Evolutionary conservation across 2,329 filamentous ascomycete species (phyloP).

Genomic region (Hypoxylon sp.): DNA sequence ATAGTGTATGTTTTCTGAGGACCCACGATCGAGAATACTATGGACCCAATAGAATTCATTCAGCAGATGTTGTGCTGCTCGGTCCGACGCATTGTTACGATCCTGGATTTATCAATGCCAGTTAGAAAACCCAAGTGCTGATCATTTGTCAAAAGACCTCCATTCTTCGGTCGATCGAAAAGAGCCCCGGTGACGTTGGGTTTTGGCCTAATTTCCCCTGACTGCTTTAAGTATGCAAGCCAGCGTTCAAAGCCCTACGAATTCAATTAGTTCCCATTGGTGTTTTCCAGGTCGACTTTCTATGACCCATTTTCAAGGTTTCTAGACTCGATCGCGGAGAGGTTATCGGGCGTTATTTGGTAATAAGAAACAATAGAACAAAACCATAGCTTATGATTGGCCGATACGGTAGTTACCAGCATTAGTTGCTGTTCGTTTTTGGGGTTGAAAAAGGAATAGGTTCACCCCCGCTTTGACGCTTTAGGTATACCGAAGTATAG

Average conservation of each 20-base stretch:
- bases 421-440: not conserved
- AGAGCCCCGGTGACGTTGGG: constrained; percentile 9
- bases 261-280: constrained; percentile 1
- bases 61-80: constrained; percentile 5
- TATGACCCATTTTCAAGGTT: not conserved
- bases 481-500: no score
- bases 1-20: not conserved
- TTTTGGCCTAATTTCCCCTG: not conserved
- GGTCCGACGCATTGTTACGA: constrained; percentile 37
- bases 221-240: not conserved
- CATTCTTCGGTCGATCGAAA: constrained; percentile 14
- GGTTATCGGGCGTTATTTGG: constrained; percentile 22
- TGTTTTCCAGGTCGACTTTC: not conserved
- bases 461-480: no score
- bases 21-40: not conserved
- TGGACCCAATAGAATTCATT: not conserved
- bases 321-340: not conserved
- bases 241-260: not conserved
- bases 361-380: constrained; percentile 10
- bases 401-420: not conserved
- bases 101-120: not conserved
- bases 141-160: constrained; percentile 18
- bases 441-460: no score
- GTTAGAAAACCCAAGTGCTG: not conserved
- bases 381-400: constrained; percentile 11